phyloP scores from a whole-genome alignment of 1,284 basidiomycete species.

The Sanghuangporus baumii region DNA sequence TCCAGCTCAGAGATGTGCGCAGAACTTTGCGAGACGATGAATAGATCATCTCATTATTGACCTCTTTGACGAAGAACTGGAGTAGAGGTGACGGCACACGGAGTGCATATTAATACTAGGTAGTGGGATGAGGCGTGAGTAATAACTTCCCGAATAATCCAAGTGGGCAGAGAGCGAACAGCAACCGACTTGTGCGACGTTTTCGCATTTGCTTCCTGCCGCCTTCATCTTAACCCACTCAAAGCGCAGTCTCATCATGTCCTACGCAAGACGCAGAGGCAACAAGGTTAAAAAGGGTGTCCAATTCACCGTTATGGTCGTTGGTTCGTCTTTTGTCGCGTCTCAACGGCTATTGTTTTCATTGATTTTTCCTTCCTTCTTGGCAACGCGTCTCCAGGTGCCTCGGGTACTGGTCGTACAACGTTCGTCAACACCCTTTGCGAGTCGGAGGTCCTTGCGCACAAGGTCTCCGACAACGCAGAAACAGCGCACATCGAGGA shows the following conservation, averaged over 20 bases:
- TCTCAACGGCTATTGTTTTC: slow-evolving; percentile 16
- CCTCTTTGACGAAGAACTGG: not conserved
- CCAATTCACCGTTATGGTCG: slow-evolving; percentile 93
- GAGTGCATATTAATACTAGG: not conserved
- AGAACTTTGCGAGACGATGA: not conserved
- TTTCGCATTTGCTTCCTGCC: slow-evolving; percentile 5
- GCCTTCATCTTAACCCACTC: slow-evolving; percentile 18
- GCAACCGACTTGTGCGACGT: not conserved
- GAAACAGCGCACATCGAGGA: slow-evolving; percentile 92
- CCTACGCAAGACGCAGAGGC: slow-evolving; percentile 80
- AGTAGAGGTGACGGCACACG: not conserved
- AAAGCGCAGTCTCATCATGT: slow-evolving; percentile 46
- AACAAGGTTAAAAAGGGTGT: slow-evolving; percentile 98
- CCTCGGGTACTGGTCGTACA: slow-evolving; percentile 93
- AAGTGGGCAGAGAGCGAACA: not conserved
- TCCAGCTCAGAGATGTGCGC: not conserved
- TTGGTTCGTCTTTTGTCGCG: slow-evolving; percentile 52
- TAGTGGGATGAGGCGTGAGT: not conserved
- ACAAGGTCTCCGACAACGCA: slow-evolving; percentile 84
- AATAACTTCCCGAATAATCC: not conserved
- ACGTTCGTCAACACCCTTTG: slow-evolving; percentile 98
- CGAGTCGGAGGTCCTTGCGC: slow-evolving; percentile 83
- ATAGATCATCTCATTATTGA: not conserved
- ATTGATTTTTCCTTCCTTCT: slow-evolving; percentile 14
- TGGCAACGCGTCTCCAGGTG: slow-evolving; percentile 48